Conservation (phyloP, 495 filamentous ascomycete species). For the Schizothecium vesticola region DNA sequence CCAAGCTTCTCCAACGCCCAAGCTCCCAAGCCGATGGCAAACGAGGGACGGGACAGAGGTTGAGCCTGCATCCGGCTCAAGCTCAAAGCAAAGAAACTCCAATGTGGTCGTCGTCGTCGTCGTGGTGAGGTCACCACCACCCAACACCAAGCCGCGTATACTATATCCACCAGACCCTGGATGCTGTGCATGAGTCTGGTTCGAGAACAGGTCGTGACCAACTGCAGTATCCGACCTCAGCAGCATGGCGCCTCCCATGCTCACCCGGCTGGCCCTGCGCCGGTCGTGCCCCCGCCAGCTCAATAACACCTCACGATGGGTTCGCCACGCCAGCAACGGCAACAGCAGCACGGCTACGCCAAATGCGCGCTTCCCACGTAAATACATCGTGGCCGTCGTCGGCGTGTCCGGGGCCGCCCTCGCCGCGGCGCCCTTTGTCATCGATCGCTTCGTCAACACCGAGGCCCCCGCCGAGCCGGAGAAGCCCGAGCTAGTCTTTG, state of each 20-base stretch:
- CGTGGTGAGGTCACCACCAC: slow-evolving; percentile 5
- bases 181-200: background rate
- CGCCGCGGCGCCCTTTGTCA: slow-evolving; percentile 13
- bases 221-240: background rate
- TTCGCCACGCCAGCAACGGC: slow-evolving; percentile 24
- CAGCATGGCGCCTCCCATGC: slow-evolving; percentile 21
- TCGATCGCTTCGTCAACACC: slow-evolving; percentile 13
- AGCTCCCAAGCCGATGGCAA: background rate
- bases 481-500: slow-evolving; percentile 51
- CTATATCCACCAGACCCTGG: background rate
- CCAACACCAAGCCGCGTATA: background rate
- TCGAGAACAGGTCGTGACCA: background rate
- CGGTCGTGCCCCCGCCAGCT: slow-evolving; percentile 3
- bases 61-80: background rate
- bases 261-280: slow-evolving; percentile 19
- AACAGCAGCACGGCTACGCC: slow-evolving; percentile 4
- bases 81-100: background rate
- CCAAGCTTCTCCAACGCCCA: background rate
- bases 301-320: slow-evolving; percentile 23
- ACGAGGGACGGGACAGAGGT: background rate
- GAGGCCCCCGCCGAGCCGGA: slow-evolving; percentile 2
- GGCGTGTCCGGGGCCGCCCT: slow-evolving; percentile 24
- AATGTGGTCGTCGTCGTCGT: background rate
- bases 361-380: slow-evolving; percentile 7
- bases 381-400: slow-evolving; percentile 23